Evolutionary conservation across 2,329 filamentous ascomycete species (phyloP).

Genomic region (Neofusicoccum sp.): DNA sequence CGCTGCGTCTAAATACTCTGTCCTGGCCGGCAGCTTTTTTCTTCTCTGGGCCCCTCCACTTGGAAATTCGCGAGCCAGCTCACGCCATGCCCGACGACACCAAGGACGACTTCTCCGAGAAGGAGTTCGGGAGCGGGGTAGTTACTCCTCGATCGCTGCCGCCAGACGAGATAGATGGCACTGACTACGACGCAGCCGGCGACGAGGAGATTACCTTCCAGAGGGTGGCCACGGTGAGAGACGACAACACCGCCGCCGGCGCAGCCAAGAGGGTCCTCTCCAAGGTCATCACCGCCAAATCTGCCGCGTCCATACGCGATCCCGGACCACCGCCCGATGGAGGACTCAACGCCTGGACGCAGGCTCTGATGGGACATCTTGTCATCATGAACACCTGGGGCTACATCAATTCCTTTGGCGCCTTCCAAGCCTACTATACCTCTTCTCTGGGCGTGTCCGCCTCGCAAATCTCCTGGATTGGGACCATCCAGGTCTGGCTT

Average conservation of each 20-base stretch:
- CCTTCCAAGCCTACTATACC: constrained; percentile 42
- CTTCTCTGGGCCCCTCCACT: neutral
- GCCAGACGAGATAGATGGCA: constrained; percentile 11
- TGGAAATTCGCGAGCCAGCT: neutral
- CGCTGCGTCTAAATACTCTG: neutral
- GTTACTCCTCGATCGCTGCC: constrained; percentile 19
- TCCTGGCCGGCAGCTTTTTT: neutral
- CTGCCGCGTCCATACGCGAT: constrained; percentile 31
- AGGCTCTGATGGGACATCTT: constrained; percentile 41
- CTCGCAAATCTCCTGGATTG: constrained; percentile 57
- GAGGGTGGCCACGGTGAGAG: constrained; percentile 9
- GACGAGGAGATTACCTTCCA: constrained; percentile 17
- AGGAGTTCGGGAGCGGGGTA: constrained; percentile 22
- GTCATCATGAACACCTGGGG: constrained; percentile 41
- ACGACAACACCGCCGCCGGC: neutral
- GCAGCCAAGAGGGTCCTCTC: constrained; percentile 15
- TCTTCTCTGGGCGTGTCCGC: constrained; percentile 31
- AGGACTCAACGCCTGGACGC: constrained; percentile 41
- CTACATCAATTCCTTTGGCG: constrained; percentile 40
- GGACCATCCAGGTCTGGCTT: constrained; percentile 54
- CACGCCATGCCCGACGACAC: constrained; percentile 2
- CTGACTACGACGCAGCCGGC: constrained; percentile 6
- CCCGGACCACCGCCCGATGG: constrained; percentile 43
- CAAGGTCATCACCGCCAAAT: constrained; percentile 27
- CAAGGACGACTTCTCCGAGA: constrained; percentile 14